Base-by-base conservation (phyloP, 2,329 filamentous ascomycete species). In the Grosmannia penicillata region DNA sequence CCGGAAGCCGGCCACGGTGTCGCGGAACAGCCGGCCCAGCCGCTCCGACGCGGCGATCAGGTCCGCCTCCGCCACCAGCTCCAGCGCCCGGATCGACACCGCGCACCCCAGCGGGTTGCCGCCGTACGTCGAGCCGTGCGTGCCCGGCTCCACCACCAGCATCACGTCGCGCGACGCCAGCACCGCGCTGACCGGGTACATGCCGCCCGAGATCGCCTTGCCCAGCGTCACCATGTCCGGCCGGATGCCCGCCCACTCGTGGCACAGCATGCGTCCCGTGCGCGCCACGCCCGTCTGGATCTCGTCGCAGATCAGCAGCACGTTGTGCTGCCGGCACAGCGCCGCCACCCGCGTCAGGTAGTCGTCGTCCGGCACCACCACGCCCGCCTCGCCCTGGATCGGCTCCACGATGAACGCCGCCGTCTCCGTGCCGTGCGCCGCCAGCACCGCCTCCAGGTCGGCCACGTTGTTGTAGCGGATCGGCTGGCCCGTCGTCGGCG, bases 111-210 rank as follows among this genome's bases (percentile, higher is more conserved):
- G 70, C 15, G 91, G 91, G 62, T 98, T 98, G 36, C 91, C 91
- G 44, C 91, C 91, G 54, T 96, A 98, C n/a, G 91, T 98, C 30
- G 85, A 94, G 35, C 91, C 91, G 61, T 98, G 91, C 21, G 91
- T 96, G 43, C 91, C 91, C 21, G 91, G 84, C 68, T 98, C 91
- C 46, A 98, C 70, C 9, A 89, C 91, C 48, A 95, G 72, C 87
- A 98, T 95, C 46, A 96, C 70, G 41, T 95, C 87, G 62, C 81
- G 86, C 51, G 78, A 78, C 45, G 82, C 80, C 37, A 98, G 70
- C 35, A 98, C 87, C 51, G 80, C 86, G 44, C 86, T 94, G 41
- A 98, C 91, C n/a, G 91, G 91, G 63, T 98, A 98, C 81, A 96
- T 91, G 59, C 91, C 91, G 46, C 91, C 91, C 25, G 86, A 94